Percentiles rank a stretch among this genome's conserved stretches.
Evolutionary conservation across 495 filamentous ascomycete species (phyloP).

Genomic region (Rusavskia elegans): DNA sequence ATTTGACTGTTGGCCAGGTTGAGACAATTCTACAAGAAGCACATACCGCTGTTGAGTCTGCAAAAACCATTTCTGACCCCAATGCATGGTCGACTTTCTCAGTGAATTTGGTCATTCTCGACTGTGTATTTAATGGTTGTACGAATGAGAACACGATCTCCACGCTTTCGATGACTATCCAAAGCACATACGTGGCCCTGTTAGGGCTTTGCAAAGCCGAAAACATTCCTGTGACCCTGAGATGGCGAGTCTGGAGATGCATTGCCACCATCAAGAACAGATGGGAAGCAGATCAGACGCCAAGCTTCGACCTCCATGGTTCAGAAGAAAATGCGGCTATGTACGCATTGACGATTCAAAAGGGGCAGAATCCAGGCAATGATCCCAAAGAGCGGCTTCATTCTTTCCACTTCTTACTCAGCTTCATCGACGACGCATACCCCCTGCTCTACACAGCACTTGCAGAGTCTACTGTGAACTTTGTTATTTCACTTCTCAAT

Average conservation of each 20-base stretch:
- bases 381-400: background rate
- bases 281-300: background rate
- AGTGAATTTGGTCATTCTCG: slow-evolving; percentile 4
- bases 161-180: background rate
- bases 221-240: background rate
- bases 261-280: slow-evolving; percentile 6
- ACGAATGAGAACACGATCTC: background rate
- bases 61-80: background rate
- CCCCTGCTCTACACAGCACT: background rate
- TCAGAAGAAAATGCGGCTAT: background rate
- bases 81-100: background rate
- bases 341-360: background rate
- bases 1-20: slow-evolving; percentile 31
- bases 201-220: background rate
- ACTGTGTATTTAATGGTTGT: slow-evolving; percentile 2
- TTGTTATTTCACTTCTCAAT: background rate
- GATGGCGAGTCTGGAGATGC: slow-evolving; percentile 10
- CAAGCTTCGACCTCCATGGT: background rate
- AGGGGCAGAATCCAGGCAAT: too few relatives aligned
- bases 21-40: slow-evolving; percentile 13
- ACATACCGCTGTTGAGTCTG: slow-evolving; percentile 12
- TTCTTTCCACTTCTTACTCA: background rate
- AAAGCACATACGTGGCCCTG: background rate
- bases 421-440: background rate
- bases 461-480: background rate